Evolutionary conservation across 2,329 filamentous ascomycete genomes (phyloP), one percentile per base, ranked within the genome.

Genomic region (Blastomyces percursus): DNA sequence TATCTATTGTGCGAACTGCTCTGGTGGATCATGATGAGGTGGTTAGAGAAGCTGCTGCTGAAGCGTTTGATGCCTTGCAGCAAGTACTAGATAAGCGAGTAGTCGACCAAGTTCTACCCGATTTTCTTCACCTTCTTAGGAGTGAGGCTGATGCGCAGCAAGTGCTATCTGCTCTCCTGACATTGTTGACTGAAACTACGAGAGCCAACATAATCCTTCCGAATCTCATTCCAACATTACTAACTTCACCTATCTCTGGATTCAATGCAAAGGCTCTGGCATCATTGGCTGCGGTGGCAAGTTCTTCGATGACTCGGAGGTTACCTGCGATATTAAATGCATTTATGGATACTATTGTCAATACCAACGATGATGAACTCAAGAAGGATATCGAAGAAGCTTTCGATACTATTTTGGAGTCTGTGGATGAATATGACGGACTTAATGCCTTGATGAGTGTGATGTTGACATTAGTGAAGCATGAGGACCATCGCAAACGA

Each of bases 241-340:
- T 95, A 64, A 88, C 89, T 9, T 87, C 91, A 61, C 94, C 94
- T 1, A 96, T 99, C 69, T 89, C 91, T 35, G 85, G 88, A 0
- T 99, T 99, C 82, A 96, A 99, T 72, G 94, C 95, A 64, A 91
- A 88, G 73, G 94, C 94, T 14, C 79, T 99, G 66, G 94, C 94
- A 46, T 97, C 94, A 32, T 78, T 99, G 69, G 92, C 95, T 59
- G 87, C 92, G 75, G 95, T 99, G 59, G 93, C 94, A 64, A 88
- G 91, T 61, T 82, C 87, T 61, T 87, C 92, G 61, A 96, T 99
- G 89, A 95, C 92, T 69, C 84, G 94, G 70, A 87, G 91, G 68
- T 77, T 99, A 63, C 91, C 93, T 19, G 89, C 85, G 65, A 96
- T 99, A 66, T 84, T 99, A 75, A 96, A 96, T 74, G 87, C 91